Conservation (phyloP, 2,329 filamentous ascomycete genomes). For the Karstenula rhodostoma region DNA sequence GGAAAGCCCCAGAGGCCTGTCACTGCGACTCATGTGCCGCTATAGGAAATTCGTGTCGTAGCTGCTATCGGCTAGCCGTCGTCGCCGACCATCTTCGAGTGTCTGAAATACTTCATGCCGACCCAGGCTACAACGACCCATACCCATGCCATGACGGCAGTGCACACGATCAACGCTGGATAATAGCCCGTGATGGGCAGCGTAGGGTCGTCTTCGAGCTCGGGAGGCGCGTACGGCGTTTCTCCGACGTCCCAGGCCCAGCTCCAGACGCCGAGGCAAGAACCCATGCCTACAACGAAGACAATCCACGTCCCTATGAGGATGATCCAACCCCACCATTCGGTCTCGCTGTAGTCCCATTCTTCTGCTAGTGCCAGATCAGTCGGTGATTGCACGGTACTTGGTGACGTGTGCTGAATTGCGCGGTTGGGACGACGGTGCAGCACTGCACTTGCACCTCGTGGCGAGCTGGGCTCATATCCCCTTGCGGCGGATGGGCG, state of each 20-base stretch:
- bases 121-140: slow-evolving; percentile 99
- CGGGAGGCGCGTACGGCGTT: slow-evolving; percentile 92
- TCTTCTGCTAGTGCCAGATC: slow-evolving; percentile 57
- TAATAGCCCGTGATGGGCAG: slow-evolving; percentile 97
- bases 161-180: slow-evolving; percentile 90
- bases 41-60: slow-evolving; percentile 12
- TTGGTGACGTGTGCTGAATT: slow-evolving; percentile 33
- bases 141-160: slow-evolving; percentile 97
- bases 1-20: slow-evolving; percentile 32
- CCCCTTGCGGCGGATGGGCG: slow-evolving; percentile 50
- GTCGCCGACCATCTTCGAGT: slow-evolving; percentile 85
- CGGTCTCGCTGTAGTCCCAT: slow-evolving; percentile 94
- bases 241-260: slow-evolving; percentile 99
- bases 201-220: slow-evolving; percentile 93
- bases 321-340: slow-evolving; percentile 98
- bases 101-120: slow-evolving; percentile 98
- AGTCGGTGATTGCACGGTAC: slow-evolving; percentile 33
- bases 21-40: slow-evolving; percentile 20
- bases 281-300: slow-evolving; percentile 96
- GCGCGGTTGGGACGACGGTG: slow-evolving; percentile 43
- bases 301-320: slow-evolving; percentile 91
- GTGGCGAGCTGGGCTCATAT: slow-evolving; percentile 26
- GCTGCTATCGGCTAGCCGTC: slow-evolving; percentile 47
- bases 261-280: slow-evolving; percentile 92
- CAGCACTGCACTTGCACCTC: slow-evolving; percentile 29